These are phyloP conservation scores for Kodamaea arcana DNA, from an alignment of 1,139 yeast species.

Conservation along the genomic window DNA sequence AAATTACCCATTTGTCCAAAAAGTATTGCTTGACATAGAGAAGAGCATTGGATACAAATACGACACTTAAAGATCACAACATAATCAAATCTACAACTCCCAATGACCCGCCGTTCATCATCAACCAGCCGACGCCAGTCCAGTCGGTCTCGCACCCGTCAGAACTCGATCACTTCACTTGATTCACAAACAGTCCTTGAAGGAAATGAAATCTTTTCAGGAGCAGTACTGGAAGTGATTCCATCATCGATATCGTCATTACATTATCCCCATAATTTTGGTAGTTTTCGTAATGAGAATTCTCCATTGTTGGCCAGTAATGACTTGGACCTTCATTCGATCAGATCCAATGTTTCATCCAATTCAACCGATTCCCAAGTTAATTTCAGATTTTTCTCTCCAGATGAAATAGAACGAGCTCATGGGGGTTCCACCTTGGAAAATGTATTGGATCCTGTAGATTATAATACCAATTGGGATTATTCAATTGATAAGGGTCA, in stretches of 20 bases:
- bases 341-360: slow-evolving; percentile 27
- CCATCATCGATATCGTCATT: slow-evolving; percentile 89
- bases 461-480: slow-evolving; percentile 71
- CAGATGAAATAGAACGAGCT: slow-evolving; percentile 79
- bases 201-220: slow-evolving; percentile 76
- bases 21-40: no score
- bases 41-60: no score
- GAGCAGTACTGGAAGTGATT: slow-evolving; percentile 83
- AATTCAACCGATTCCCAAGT: slow-evolving; percentile 33
- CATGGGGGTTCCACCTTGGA: slow-evolving; percentile 84
- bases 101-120: slow-evolving; percentile 10
- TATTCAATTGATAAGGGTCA: slow-evolving; percentile 47
- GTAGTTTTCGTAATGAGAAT: slow-evolving; percentile 29
- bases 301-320: slow-evolving; percentile 32
- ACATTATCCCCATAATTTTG: slow-evolving; percentile 63
- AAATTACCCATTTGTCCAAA: no score
- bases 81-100: no score
- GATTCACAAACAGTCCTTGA: slow-evolving; percentile 36
- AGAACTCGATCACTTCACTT: slow-evolving; percentile 39
- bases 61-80: no score
- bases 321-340: slow-evolving; percentile 24
- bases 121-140: slow-evolving; percentile 7
- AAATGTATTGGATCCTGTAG: slow-evolving; percentile 49
- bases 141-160: slow-evolving; percentile 19
- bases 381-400: slow-evolving; percentile 72